Evolutionary conservation across 768 basidiomycete species (phyloP), one percentile per base, ranked within the genome.

Genomic region (Kwoniella botswanensis): DNA sequence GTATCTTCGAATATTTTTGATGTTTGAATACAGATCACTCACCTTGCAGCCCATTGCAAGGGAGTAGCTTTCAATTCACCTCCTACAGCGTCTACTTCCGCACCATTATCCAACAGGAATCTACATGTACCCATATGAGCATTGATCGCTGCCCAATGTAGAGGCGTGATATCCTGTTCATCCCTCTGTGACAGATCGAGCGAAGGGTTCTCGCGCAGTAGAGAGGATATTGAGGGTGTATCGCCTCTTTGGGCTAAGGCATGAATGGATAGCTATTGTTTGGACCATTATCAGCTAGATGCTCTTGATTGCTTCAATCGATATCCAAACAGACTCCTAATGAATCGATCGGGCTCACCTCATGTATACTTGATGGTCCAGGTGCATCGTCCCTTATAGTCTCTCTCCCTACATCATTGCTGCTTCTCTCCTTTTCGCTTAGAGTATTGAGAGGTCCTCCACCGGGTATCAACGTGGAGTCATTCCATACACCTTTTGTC

Each of bases 81-180:
- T 21, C 97, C 97, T 10, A 92, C 85, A 3, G 93, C 93, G 74
- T 99, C 97, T 21, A 98, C 92, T 65, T 96, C 93, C 0, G 96
- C 96, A 22, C 95, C 96, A 76, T 93, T 90, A 74, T 94, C 93
- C 44, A 99, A 86, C 18, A 99, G 86, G 75, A 90, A 92, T 43
- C 91, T 88, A 84, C 94, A 97, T 26, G 92, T 90, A 1, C 89
- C 87, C n/a, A 96, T 86, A 79, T 98, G 94, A 3, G 94, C 94
- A 77, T 98, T 98, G 80, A 98, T 98, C 1, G 95, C 91, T 9
- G 97, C 95, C 97, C 97, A 99, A 81, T 99, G 97, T 1, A 99
- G 88, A 1, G 97, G 91, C 0, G 95, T 96, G 43, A 98, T 93
- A 76, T 95, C 94, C 82, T 96, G 92, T 35, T 88, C 87, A 84